phyloP scores from a whole-genome alignment of 768 basidiomycete species.

The Exsudoporus frostii region DNA sequence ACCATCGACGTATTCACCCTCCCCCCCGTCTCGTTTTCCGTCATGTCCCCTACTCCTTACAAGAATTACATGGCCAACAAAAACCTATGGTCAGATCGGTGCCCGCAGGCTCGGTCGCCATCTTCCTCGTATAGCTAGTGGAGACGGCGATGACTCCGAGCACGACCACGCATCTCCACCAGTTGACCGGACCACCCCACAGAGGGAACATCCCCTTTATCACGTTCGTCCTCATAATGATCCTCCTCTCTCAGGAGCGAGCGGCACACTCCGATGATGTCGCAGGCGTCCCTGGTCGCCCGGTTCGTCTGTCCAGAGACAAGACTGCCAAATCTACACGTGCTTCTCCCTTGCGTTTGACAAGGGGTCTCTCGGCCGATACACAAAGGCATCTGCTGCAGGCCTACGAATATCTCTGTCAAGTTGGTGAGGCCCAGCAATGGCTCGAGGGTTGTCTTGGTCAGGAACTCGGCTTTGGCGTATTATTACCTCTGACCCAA shows the following conservation, averaged over 20 bases:
- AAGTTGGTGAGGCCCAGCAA: constrained; percentile 96
- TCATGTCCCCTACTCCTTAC: constrained; percentile 65
- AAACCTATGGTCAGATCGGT: constrained; percentile 58
- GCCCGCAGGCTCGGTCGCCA: constrained; percentile 73
- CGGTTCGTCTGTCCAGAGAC: constrained; percentile 66
- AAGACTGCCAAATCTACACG: constrained; percentile 56
- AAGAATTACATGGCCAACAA: constrained; percentile 73
- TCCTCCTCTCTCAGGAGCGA: constrained; percentile 33
- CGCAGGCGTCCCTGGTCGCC: constrained; percentile 77
- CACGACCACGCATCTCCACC: constrained; percentile 13
- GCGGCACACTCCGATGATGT: constrained; percentile 56
- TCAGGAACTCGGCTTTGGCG: constrained; percentile 84
- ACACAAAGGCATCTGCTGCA: constrained; percentile 89
- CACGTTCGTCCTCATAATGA: constrained; percentile 22
- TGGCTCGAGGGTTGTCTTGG: constrained; percentile 95
- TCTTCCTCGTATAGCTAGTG: constrained; percentile 90
- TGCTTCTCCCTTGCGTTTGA: constrained; percentile 50
- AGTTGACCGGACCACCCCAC: constrained; percentile 1
- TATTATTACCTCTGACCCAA: constrained; percentile 88
- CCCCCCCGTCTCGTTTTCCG: constrained; percentile 28
- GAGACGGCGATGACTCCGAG: constrained; percentile 66
- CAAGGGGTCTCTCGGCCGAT: constrained; percentile 82
- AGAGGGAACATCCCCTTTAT: constrained; percentile 13
- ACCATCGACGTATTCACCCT: constrained; percentile 20
- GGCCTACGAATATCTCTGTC: constrained; percentile 97